phyloP scores from a whole-genome alignment of 345 rosid genomes.

The Clausena lansium region DNA sequence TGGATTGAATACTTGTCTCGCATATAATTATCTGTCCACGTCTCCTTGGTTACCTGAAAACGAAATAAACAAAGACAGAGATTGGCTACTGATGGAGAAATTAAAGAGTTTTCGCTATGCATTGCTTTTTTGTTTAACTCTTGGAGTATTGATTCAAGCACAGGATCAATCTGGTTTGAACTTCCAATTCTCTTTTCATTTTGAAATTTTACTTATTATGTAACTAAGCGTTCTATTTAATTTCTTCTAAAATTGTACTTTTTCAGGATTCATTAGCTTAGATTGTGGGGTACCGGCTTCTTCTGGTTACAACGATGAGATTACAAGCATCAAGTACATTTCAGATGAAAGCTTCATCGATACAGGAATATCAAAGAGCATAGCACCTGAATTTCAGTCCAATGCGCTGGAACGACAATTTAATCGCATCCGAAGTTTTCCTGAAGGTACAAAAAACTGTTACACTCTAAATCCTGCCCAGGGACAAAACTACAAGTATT shows the following conservation, averaged over 20 bases:
- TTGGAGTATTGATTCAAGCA: background rate
- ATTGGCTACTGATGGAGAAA: background rate
- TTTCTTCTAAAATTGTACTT: background rate
- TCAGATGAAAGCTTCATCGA: background rate
- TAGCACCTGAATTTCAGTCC: background rate
- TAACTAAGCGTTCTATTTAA: background rate
- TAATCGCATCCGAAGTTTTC: slow-evolving; percentile 9
- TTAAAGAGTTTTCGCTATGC: background rate
- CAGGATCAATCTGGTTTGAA: slow-evolving; percentile 15
- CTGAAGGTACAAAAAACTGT: slow-evolving; percentile 25
- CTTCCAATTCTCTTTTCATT: background rate
- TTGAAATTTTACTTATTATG: too few species aligned
- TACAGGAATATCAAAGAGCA: background rate
- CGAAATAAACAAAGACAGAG: background rate
- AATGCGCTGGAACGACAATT: background rate
- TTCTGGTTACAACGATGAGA: background rate
- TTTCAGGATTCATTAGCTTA: slow-evolving; percentile 9
- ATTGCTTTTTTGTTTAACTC: background rate
- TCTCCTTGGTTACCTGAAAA: background rate
- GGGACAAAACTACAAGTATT: slow-evolving; percentile 9
- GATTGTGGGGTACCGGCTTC: background rate
- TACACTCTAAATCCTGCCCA: slow-evolving; percentile 5
- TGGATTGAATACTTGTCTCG: too few species aligned
- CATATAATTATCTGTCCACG: too few species aligned
- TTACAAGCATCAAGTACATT: background rate